Base-by-base conservation (phyloP, 2,329 filamentous ascomycete genomes). In the Bimuria novae-zelandiae region DNA sequence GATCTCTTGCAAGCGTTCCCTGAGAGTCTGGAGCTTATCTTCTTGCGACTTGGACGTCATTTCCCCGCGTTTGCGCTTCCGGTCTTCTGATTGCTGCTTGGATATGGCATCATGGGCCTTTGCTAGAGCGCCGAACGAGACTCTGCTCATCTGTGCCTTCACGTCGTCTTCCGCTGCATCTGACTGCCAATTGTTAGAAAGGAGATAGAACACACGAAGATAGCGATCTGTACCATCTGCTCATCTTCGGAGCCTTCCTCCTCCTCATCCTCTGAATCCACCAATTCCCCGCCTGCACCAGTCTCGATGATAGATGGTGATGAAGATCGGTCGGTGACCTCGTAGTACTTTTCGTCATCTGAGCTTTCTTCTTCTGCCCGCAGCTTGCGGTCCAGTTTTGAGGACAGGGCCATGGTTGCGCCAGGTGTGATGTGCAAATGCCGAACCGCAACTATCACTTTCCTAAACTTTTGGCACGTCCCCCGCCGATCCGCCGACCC, bases 91-190 rank as follows among this genome's bases (percentile, higher is more conserved):
- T 48, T 53, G 72, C 39, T 61, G 59, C 55, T 62, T 74, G 75
- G 74, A 60, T 27, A 96, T 75, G 0, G 85, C 83, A 33, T 87
- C 87, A 77, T 96, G 90, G 1, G 92, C 92, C 79, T 90, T 90
- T 59, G 90, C 90, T 35, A 97, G 80, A n/a, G 90, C 89, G 57
- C 92, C 92, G 67, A 97, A 97, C 21, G 92, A 94, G 60, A 97
- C 85, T 55, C 79, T 80, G 64, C 78, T 80, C 52, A 87, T 74
- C 29, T 76, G 70, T 12, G 75, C 70, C 43, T 78, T 68, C 21
- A 77, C 73, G 2, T 73, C 70, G 33, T 74, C 70, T 22, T 78
- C 72, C 17, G 71, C 71, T 14, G 63, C 67, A n/a, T 74, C 69
- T 50, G 55, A 56, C 55, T 69, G 46, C n/a, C 7, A 2, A 1